phyloP scores from a whole-genome alignment of 2,329 filamentous ascomycete genomes.

The Pseudocercospora pini-densiflorae region DNA sequence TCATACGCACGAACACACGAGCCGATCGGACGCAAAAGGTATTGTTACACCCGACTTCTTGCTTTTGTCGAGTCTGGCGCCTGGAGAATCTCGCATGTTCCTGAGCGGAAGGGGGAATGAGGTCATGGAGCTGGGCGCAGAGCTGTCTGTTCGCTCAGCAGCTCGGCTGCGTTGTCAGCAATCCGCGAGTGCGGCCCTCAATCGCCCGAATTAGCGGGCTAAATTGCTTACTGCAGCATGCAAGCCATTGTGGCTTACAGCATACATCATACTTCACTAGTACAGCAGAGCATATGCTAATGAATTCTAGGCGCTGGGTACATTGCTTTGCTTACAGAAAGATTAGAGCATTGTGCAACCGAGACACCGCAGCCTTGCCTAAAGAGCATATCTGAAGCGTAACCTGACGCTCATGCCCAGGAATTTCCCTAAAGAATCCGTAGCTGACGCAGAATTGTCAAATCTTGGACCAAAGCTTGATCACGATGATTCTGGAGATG shows the following conservation, averaged over 20 bases:
- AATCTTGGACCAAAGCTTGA: constrained; percentile 8
- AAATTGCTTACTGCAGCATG: not conserved
- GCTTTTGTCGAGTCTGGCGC: not conserved
- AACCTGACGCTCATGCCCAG: constrained; percentile 12
- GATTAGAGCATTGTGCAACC: constrained; percentile 7
- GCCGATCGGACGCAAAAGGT: constrained; percentile 1
- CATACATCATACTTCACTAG: not conserved
- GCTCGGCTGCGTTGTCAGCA: constrained; percentile 2
- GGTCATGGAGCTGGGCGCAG: not conserved
- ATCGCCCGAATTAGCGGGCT: not conserved
- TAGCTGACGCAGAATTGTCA: constrained; percentile 7
- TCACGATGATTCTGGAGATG: constrained; percentile 6
- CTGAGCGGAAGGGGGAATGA: not conserved
- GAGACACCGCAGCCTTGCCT: constrained; percentile 5
- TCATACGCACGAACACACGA: not conserved
- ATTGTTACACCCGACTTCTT: constrained; percentile 1
- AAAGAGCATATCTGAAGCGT: constrained; percentile 12
- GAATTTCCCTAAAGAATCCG: not conserved
- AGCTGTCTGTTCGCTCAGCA: not conserved
- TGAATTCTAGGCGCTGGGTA: not conserved
- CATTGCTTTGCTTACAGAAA: constrained; percentile 5
- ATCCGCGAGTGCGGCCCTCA: not conserved
- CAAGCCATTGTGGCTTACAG: constrained; percentile 1
- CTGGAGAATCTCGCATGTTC: not conserved
- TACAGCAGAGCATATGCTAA: not conserved